Percentiles rank a stretch among this genome's conserved stretches.
Conservation (phyloP, 495 filamentous ascomycete species). For the Lichenothelia convexa region DNA sequence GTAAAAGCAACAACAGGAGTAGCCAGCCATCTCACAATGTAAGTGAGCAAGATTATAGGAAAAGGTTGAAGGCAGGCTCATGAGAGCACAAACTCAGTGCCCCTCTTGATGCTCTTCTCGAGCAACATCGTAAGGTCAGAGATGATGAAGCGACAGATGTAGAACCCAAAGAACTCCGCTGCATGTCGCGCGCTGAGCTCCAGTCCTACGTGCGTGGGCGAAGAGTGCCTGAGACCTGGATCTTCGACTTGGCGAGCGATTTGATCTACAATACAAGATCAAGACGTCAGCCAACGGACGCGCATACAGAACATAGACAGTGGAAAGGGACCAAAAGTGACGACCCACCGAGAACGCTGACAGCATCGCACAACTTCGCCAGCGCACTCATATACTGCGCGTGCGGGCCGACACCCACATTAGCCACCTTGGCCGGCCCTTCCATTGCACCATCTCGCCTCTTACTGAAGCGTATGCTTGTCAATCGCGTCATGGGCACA, state of each 20-base stretch:
- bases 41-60: no score
- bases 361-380: slow-evolving; percentile 84
- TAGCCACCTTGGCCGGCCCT: no score
- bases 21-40: no score
- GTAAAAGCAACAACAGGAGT: no score
- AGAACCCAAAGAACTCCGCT: slow-evolving; percentile 95
- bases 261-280: slow-evolving; percentile 45
- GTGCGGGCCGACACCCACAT: no score
- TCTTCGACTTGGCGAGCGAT: slow-evolving; percentile 92
- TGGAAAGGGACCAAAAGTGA: slow-evolving; percentile 2
- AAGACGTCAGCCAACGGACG: slow-evolving; percentile 3
- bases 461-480: slow-evolving; percentile 34
- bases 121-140: slow-evolving; percentile 69
- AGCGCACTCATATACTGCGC: slow-evolving; percentile 79
- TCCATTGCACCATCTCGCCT: slow-evolving; percentile 49
- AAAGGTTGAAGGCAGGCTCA: slow-evolving; percentile 7
- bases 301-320: neutral
- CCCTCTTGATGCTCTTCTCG: slow-evolving; percentile 93
- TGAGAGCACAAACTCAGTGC: slow-evolving; percentile 84
- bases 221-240: slow-evolving; percentile 65
- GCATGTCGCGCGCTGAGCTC: slow-evolving; percentile 87
- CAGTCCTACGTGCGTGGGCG: slow-evolving; percentile 76
- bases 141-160: slow-evolving; percentile 82
- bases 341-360: slow-evolving; percentile 72
- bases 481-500: slow-evolving; percentile 62